Evolutionary conservation across 176 grass and related monocot genomes (phyloP), one percentile per base, ranked within the genome.

Genomic region (Hordeum marinum): DNA sequence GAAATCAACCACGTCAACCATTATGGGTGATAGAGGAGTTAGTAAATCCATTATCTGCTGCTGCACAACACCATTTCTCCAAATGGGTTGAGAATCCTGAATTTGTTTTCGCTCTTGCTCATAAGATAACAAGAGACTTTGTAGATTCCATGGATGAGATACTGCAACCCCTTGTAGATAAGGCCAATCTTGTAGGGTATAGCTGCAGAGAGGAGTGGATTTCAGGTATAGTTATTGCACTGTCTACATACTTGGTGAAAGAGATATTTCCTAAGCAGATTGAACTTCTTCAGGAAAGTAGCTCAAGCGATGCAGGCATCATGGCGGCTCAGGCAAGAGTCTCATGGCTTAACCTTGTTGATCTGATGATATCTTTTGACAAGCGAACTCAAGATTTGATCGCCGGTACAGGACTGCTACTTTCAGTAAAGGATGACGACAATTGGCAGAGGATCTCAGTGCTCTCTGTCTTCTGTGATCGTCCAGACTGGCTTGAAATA

Each of bases 131-230:
- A 27, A 83, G 84, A 76, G 96, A 98, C 85, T 95, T 98, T 82
- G 83, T 94, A 24, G 91, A 94, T 77, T 94, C 94, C 6, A 89
- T 96, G 93, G 93, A 96, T 80, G 94, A 94, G 68, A 96, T 96
- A 88, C 84, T 99, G 85, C 93, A 99, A 45, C 94, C 96, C 61
- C 81, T 96, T 82, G 90, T 99, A 17, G 96, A 99, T 79, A 96
- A 94, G 82, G 96, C 94, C 29, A 92, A 92, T 73, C 91, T 99
- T 92, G 39, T 96, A 48, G 94, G 96, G 24, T 96, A 94, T 84
- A 96, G 96, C 86, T 99, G 91, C 87, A 92, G 96, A 89, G 96
- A 99, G 79, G 96, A 99, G 60, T 94, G 91, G 93, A 92, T 96
- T 85, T 91, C 88, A 36, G 86, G 90, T 82, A 91, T 95, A 11